Evolutionary conservation across 164 flowering plant species (phyloP).

Genomic region (Berberis thunbergii): DNA sequence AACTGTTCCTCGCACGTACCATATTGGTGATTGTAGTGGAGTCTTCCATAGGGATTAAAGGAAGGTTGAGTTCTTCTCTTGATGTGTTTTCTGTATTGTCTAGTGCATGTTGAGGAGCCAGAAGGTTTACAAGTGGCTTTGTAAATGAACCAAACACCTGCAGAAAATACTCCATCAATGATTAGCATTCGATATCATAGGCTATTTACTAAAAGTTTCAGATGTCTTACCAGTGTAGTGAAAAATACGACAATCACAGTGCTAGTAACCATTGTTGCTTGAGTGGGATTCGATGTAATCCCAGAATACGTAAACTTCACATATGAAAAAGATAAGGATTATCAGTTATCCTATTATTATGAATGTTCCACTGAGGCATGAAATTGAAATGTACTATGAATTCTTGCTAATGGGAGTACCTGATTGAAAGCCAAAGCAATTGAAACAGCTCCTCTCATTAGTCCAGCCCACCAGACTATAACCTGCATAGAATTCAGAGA

Average conservation of each 20-base stretch:
- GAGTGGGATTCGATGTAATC: conserved; percentile 42
- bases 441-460: conserved; percentile 97
- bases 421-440: conserved; percentile 84
- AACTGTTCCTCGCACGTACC: conserved; percentile 51
- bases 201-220: not conserved
- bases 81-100: conserved; percentile 18
- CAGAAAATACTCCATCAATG: not conserved
- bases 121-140: conserved; percentile 47
- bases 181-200: not conserved
- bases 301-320: conserved; percentile 73
- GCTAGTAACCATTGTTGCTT: conserved; percentile 67
- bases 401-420: conserved; percentile 23
- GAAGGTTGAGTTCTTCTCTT: conserved; percentile 39
- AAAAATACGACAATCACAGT: conserved; percentile 77
- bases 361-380: not conserved
- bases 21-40: conserved; percentile 41
- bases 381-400: not conserved
- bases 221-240: conserved; percentile 52
- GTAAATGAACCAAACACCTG: conserved; percentile 81
- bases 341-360: not conserved
- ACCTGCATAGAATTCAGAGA: conserved; percentile 23
- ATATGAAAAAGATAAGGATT: not conserved
- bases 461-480: conserved; percentile 95
- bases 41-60: conserved; percentile 57
- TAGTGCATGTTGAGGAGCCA: conserved; percentile 35